phyloP scores from a whole-genome alignment of 2,329 filamentous ascomycete species.

The Aspergillus fumigatiaffinis region DNA sequence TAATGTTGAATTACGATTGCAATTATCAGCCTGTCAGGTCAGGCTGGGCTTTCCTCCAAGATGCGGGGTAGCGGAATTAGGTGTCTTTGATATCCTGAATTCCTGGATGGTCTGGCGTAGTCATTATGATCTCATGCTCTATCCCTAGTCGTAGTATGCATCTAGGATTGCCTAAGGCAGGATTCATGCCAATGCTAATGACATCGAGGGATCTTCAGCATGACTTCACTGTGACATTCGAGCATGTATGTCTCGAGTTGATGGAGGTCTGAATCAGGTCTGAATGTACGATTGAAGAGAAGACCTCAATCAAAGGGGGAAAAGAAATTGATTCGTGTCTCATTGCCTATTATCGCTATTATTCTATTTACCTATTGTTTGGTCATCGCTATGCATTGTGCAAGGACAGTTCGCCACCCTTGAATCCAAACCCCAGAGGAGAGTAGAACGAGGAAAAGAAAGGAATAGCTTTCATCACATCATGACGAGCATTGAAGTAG shows the following conservation, averaged over 20 bases:
- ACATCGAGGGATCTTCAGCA: background rate
- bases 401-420: background rate
- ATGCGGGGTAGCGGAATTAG: background rate
- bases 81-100: too few relatives aligned
- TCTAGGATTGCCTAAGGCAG: background rate
- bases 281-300: background rate
- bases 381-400: background rate
- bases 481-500: background rate
- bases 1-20: background rate
- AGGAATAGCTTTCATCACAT: background rate
- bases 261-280: background rate
- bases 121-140: background rate
- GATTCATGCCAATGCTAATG: background rate
- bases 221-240: background rate
- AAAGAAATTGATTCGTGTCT: constrained; percentile 7
- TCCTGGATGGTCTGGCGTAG: background rate
- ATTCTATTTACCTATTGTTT: background rate
- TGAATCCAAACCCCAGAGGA: background rate
- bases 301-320: too few relatives aligned
- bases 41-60: background rate
- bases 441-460: background rate
- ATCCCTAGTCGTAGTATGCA: background rate
- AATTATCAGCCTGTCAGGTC: background rate
- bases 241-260: background rate
- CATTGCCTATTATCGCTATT: background rate